Conservation (phyloP, 176 grass and related monocot genomes). For the Oryza nivara region DNA sequence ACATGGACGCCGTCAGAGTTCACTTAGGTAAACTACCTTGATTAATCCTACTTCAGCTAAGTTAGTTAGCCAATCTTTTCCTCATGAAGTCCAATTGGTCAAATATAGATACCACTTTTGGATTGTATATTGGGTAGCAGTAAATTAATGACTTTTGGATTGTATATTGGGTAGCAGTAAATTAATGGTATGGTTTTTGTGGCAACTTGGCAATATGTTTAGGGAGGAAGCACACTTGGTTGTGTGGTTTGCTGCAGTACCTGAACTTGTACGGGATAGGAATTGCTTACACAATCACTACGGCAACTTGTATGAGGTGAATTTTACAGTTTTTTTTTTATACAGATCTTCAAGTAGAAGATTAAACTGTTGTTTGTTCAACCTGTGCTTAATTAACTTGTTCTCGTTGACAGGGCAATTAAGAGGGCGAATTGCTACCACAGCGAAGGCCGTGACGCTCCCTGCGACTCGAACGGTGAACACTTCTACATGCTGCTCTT, state of each 20-base stretch:
- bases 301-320: slow-evolving; percentile 59
- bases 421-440: slow-evolving; percentile 54
- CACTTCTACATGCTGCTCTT: slow-evolving; percentile 60
- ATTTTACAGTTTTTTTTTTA: neutral
- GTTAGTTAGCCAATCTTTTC: neutral
- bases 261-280: slow-evolving; percentile 58
- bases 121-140: neutral
- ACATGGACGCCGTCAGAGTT: slow-evolving; percentile 66
- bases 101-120: neutral
- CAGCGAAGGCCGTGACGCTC: slow-evolving; percentile 43
- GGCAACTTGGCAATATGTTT: neutral
- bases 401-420: slow-evolving; percentile 32
- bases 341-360: neutral
- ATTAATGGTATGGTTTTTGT: neutral
- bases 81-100: neutral
- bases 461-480: slow-evolving; percentile 45
- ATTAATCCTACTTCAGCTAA: neutral
- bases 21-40: slow-evolving; percentile 40
- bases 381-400: neutral
- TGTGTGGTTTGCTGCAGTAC: slow-evolving; percentile 61
- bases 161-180: neutral
- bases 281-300: slow-evolving; percentile 69
- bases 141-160: neutral
- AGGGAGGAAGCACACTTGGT: slow-evolving; percentile 64
- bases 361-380: neutral